These are phyloP conservation scores for Aureobasidium melanogenum DNA, from an alignment of 2,329 filamentous ascomycete genomes.

Conservation along the genomic window DNA sequence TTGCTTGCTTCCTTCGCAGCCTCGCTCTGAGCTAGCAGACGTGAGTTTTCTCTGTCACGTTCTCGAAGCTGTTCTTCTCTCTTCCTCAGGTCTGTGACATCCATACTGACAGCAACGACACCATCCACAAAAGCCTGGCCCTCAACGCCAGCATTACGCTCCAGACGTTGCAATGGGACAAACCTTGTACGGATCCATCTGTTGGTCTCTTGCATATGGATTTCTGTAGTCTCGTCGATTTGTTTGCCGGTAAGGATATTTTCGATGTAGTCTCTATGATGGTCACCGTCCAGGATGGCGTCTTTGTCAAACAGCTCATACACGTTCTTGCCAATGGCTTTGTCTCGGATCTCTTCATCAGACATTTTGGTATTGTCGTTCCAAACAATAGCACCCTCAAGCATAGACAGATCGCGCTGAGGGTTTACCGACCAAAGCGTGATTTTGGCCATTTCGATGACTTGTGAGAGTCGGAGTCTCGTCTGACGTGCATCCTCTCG, in stretches of 20 bases:
- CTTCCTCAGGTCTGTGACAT: constrained; percentile 63
- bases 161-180: constrained; percentile 54
- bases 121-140: constrained; percentile 53
- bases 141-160: constrained; percentile 43
- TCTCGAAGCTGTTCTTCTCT: constrained; percentile 54
- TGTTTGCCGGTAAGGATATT: constrained; percentile 54
- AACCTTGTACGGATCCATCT: constrained; percentile 66
- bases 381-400: constrained; percentile 57
- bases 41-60: constrained; percentile 57
- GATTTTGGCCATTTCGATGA: constrained; percentile 66
- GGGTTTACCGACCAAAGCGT: constrained; percentile 66
- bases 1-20: constrained; percentile 73
- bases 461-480: constrained; percentile 61
- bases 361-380: background rate
- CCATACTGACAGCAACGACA: constrained; percentile 71
- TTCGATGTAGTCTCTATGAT: constrained; percentile 51
- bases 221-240: constrained; percentile 55
- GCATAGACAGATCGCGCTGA: constrained; percentile 53
- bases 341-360: background rate
- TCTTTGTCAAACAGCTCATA: constrained; percentile 50
- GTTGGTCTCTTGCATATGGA: constrained; percentile 46
- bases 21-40: constrained; percentile 63
- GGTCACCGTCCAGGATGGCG: constrained; percentile 25
- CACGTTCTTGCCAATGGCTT: constrained; percentile 38
- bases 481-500: constrained; percentile 57